These are phyloP conservation scores for Moniliophthora roreri DNA, from an alignment of 1,284 basidiomycete genomes.

Conservation along the genomic window DNA sequence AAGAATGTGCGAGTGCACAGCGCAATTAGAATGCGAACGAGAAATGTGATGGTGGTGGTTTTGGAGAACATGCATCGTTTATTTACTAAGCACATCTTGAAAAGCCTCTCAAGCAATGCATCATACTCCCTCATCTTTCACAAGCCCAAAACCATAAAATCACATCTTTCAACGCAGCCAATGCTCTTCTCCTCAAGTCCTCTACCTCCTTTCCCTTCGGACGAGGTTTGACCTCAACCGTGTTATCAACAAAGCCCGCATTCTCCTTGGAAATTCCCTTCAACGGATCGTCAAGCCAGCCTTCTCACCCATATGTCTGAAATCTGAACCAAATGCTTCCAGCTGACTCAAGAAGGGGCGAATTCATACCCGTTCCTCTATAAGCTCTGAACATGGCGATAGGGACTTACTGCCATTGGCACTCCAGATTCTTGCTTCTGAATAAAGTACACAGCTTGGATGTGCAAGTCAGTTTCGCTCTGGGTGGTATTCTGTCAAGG, in stretches of 20 bases:
- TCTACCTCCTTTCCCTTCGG: neutral
- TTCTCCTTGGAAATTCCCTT: neutral
- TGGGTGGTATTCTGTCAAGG: too few species aligned
- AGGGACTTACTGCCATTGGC: too few species aligned
- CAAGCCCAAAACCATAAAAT: neutral
- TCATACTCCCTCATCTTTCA: neutral
- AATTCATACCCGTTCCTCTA: constrained; percentile 7
- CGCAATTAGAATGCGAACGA: constrained; percentile 58
- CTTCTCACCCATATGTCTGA: neutral
- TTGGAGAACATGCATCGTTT: neutral
- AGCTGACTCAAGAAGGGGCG: neutral
- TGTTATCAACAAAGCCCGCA: neutral
- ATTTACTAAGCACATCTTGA: too few species aligned
- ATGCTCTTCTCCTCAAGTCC: neutral
- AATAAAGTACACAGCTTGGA: too few species aligned
- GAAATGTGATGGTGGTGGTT: constrained; percentile 29
- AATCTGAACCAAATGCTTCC: neutral
- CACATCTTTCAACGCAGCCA: neutral
- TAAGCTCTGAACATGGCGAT: constrained; percentile 20
- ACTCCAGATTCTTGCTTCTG: too few species aligned
- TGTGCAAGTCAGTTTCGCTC: too few species aligned
- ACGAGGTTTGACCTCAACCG: neutral
- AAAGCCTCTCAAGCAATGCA: neutral
- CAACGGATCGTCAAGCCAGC: neutral
- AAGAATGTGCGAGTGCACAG: constrained; percentile 85